A percentile compares a stretch with the other conserved stretches of the same genome.
Conservation (phyloP, 371 early-diverging fungal genomes). For the Gilbertella persicaria region DNA sequence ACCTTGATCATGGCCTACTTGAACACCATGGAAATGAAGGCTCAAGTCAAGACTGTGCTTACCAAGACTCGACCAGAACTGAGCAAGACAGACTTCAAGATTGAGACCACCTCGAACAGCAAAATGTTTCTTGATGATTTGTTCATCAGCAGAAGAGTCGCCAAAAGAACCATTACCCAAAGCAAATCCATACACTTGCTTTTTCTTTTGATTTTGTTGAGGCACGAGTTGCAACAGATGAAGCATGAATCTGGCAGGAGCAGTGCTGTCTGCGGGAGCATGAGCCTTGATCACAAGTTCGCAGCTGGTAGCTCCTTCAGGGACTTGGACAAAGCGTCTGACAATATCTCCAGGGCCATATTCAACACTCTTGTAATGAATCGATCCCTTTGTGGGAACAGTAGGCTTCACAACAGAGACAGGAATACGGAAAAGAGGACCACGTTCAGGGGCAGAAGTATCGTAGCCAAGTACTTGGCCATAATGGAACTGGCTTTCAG, state of each 20-base stretch:
- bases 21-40: constrained; percentile 83
- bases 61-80: constrained; percentile 86
- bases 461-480: constrained; percentile 85
- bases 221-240: constrained; percentile 76
- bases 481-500: constrained; percentile 75
- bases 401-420: constrained; percentile 88
- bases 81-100: constrained; percentile 80
- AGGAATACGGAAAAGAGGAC: constrained; percentile 85
- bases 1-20: constrained; percentile 62
- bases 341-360: constrained; percentile 81
- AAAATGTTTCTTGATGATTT: constrained; percentile 58
- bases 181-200: constrained; percentile 57
- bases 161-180: constrained; percentile 68
- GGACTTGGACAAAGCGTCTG: constrained; percentile 82
- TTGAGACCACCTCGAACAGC: constrained; percentile 73
- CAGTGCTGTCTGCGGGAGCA: constrained; percentile 32
- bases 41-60: constrained; percentile 70
- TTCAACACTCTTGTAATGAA: constrained; percentile 57
- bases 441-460: constrained; percentile 68
- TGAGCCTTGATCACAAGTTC: constrained; percentile 44
- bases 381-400: constrained; percentile 46
- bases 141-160: constrained; percentile 64
- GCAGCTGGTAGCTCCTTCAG: constrained; percentile 78
- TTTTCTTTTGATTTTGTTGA: constrained; percentile 66
- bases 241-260: constrained; percentile 63